A percentile compares a stretch with the other conserved stretches of the same genome.
These are phyloP conservation scores for Colletotrichum orchidophilum DNA, from an alignment of 2,329 filamentous ascomycete species.

Conservation along the genomic window DNA sequence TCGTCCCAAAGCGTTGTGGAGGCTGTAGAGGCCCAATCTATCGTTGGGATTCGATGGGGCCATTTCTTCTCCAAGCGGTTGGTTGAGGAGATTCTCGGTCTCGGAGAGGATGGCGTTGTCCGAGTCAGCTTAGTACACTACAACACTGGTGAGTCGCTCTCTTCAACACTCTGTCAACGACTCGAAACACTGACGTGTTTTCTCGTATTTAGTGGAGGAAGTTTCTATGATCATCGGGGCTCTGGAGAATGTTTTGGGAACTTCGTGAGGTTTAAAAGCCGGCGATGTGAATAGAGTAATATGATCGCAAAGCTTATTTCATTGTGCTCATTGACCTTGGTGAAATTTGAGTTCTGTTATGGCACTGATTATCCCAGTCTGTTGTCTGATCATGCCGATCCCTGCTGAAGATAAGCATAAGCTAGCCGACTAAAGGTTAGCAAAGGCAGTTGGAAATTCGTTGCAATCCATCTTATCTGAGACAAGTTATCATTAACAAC, in stretches of 20 bases:
- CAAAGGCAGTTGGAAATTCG: too few relatives aligned
- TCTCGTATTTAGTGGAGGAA: neutral
- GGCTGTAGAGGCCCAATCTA: slow-evolving; percentile 64
- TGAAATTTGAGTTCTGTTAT: neutral
- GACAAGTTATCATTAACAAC: too few relatives aligned
- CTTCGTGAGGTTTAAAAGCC: neutral
- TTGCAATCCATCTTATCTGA: too few relatives aligned
- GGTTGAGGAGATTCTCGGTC: slow-evolving; percentile 64
- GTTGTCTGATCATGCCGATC: neutral
- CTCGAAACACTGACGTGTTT: neutral
- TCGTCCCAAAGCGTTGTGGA: slow-evolving; percentile 44
- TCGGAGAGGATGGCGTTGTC: slow-evolving; percentile 68
- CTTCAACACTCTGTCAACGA: neutral
- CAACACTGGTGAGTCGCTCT: slow-evolving; percentile 66
- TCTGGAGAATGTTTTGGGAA: neutral
- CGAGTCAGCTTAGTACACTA: slow-evolving; percentile 78
- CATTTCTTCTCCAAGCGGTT: slow-evolving; percentile 74
- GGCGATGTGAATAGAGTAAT: neutral
- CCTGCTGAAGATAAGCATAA: neutral
- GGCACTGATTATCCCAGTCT: neutral
- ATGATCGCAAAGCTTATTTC: neutral
- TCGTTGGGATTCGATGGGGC: slow-evolving; percentile 72
- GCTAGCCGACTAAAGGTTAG: too few relatives aligned
- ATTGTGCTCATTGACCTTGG: neutral
- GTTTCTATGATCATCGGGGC: neutral